A percentile compares a stretch with the other conserved stretches of the same genome.
Evolutionary conservation across 257 asterid genomes (phyloP).

Genomic region (Petunia secreta): DNA sequence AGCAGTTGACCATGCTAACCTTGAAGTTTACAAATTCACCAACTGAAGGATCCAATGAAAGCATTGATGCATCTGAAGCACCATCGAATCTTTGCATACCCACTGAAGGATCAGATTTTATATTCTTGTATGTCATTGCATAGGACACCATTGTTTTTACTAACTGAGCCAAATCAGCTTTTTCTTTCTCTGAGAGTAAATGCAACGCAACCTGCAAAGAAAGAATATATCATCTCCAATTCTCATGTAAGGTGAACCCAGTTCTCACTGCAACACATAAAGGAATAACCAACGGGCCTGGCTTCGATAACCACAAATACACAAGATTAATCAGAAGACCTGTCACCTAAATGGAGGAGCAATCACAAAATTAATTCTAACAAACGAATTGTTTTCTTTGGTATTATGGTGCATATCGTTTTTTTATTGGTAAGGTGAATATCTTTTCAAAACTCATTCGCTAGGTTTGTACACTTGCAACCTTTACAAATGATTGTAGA

Average conservation of each 20-base stretch:
- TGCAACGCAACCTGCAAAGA: conserved; percentile 76
- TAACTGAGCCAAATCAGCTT: conserved; percentile 57
- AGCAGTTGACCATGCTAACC: conserved; percentile 48
- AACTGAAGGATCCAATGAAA: conserved; percentile 84
- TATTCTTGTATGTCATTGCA: conserved; percentile 75
- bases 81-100: conserved; percentile 54
- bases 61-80: conserved; percentile 56
- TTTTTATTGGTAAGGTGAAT: neutral
- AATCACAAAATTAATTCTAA: conserved; percentile 16
- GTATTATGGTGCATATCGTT: neutral
- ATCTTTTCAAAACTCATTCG: conserved; percentile 3
- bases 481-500: neutral
- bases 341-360: conserved; percentile 21
- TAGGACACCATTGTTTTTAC: conserved; percentile 86
- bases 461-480: neutral
- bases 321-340: neutral
- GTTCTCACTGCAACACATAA: conserved; percentile 15
- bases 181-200: conserved; percentile 82
- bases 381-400: neutral
- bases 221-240: conserved; percentile 36
- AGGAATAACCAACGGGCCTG: neutral
- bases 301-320: neutral
- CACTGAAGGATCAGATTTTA: conserved; percentile 55
- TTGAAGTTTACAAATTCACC: conserved; percentile 63
- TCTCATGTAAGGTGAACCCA: conserved; percentile 25